Percentiles rank a stretch among this genome's conserved stretches.
These are phyloP conservation scores for Penicillium decumbens DNA, from an alignment of 2,329 filamentous ascomycete species.

Conservation along the genomic window DNA sequence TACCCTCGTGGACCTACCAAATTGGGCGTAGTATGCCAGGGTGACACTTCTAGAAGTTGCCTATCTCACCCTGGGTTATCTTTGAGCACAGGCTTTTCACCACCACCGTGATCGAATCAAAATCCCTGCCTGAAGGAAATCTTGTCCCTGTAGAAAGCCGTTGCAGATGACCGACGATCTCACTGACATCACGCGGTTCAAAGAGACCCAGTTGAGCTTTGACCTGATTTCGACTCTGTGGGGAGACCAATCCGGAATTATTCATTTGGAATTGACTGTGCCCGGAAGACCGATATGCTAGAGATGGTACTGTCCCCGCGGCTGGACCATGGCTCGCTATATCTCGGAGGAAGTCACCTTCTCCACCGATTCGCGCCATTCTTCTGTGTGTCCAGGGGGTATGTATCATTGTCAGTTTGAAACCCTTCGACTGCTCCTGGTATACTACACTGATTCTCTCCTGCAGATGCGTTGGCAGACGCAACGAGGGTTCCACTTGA, in stretches of 20 bases:
- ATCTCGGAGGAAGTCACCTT: too few relatives aligned
- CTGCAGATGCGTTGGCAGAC: slow-evolving; percentile 22
- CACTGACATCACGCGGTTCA: slow-evolving; percentile 7
- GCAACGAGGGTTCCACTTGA: slow-evolving; percentile 9
- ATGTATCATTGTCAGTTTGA: background rate
- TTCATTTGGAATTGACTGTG: background rate
- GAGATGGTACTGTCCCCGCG: too few relatives aligned
- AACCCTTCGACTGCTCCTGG: background rate
- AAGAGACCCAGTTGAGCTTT: background rate
- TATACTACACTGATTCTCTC: background rate
- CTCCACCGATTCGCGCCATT: background rate
- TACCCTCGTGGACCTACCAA: background rate
- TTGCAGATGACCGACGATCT: slow-evolving; percentile 20
- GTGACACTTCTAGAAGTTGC: background rate
- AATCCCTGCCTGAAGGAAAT: slow-evolving; percentile 12
- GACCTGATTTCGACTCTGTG: slow-evolving; percentile 3
- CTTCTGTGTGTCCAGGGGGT: background rate
- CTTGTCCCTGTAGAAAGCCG: slow-evolving; percentile 9
- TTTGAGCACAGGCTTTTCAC: background rate
- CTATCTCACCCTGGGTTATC: background rate
- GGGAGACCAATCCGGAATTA: background rate
- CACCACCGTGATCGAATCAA: background rate
- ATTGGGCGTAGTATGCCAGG: background rate
- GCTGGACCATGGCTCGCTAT: slow-evolving; percentile 14
- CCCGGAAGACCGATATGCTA: too few relatives aligned